phyloP scores from a whole-genome alignment of 2,329 filamentous ascomycete species.

The Hypocrella siamensis region DNA sequence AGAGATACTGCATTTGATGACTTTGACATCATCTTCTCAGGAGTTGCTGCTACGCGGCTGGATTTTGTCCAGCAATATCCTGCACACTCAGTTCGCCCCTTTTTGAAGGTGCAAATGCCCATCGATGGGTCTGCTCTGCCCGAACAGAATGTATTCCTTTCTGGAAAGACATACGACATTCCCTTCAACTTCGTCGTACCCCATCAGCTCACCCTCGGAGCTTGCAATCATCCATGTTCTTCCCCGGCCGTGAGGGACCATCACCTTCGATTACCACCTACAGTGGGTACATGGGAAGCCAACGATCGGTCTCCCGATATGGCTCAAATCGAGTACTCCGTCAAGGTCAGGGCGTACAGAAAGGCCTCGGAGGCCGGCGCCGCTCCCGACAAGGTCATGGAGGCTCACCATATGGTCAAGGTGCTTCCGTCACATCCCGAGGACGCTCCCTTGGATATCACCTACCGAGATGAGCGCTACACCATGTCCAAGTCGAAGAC shows the following conservation, averaged over 20 bases:
- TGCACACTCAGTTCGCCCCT: conserved; percentile 31
- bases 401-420: conserved; percentile 28
- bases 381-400: conserved; percentile 18
- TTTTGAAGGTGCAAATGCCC: conserved; percentile 41
- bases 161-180: conserved; percentile 30
- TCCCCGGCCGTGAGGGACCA: conserved; percentile 30
- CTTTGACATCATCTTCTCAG: conserved; percentile 37
- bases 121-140: conserved; percentile 30
- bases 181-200: conserved; percentile 46
- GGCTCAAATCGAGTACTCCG: conserved; percentile 34
- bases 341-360: conserved; percentile 29
- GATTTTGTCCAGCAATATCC: conserved; percentile 34
- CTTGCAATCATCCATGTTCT: conserved; percentile 34
- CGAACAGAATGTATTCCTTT: conserved; percentile 27
- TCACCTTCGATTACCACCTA: conserved; percentile 37
- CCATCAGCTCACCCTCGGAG: conserved; percentile 38
- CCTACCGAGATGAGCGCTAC: conserved; percentile 31
- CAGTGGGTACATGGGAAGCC: conserved; percentile 33
- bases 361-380: conserved; percentile 1
- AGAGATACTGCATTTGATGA: conserved; percentile 32
- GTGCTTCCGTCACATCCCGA: conserved; percentile 35
- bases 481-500: conserved; percentile 33
- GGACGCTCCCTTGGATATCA: conserved; percentile 34
- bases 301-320: conserved; percentile 40
- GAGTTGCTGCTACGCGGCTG: conserved; percentile 31